Evolutionary conservation across 164 flowering plant genomes (phyloP), one percentile per base, ranked within the genome.

Genomic region (Echeveria elegans): DNA sequence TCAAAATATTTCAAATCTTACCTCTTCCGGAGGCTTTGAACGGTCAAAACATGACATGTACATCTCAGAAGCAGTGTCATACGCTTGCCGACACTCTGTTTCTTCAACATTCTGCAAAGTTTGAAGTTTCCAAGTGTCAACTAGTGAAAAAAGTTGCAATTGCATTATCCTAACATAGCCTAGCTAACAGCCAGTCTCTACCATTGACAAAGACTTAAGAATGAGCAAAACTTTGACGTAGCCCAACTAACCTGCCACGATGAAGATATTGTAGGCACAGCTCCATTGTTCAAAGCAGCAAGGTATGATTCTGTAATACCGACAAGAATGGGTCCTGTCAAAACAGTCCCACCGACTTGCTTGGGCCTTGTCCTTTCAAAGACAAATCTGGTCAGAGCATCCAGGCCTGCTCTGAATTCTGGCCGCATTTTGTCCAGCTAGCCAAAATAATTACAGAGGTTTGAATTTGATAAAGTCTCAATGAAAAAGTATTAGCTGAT

Each of bases 301-400:
- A 95, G 74, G 76, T 90, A 95, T 62, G 99, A 86, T 67, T 92
- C 88, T 18, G 90, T 92, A 56, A 95, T 73, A 64, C 98, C 94
- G 71, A 90, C 87, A 74, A 95, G 84, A 69, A 95, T 70, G 23
- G 99, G 99, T 23, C 99, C 98, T 3, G 96, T 92, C 99, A 95
- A 83, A 41, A 83, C 72, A 38, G 99, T 92, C 63, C 88, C 83
- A 37, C 97, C 99, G 19, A 95, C 77, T 80, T 95, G 99, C 79
- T 95, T 95, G 37, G 99, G 94, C 74, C 95, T 86, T 52, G 98
- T 90, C 77, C 97, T 87, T 82, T 95, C 99, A 58, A 92, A 95
- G 65, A 95, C 97, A 80, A 88, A 95, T 70, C 76, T 92, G 38
- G 96, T 92, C 72, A 95, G 78, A 50, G 94, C 90, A 82, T 95